These are phyloP conservation scores for Xylaria telfairii DNA, from an alignment of 495 filamentous ascomycete genomes.

Conservation along the genomic window DNA sequence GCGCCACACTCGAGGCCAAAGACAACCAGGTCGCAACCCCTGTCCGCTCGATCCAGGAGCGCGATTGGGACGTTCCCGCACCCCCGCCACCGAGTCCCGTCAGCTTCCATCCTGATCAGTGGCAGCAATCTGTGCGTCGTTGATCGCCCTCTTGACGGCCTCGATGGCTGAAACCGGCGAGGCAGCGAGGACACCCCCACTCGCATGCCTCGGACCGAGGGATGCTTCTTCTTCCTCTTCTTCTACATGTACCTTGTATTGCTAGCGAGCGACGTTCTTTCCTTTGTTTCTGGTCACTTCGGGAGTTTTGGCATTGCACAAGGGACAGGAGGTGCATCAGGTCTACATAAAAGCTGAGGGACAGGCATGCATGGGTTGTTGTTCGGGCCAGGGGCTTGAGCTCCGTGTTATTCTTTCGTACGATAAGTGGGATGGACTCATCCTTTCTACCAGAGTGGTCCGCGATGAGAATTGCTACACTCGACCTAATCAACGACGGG, in stretches of 20 bases:
- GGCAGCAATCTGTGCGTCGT: conserved; percentile 40
- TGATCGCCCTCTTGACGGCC: conserved; percentile 24
- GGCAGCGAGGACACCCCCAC: background rate
- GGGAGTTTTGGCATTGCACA: conserved; percentile 38
- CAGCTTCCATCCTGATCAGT: conserved; percentile 53
- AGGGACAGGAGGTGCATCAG: conserved; percentile 33
- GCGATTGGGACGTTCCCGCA: conserved; percentile 57
- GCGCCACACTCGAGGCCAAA: conserved; percentile 49
- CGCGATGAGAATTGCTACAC: conserved; percentile 15
- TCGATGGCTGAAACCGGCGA: background rate
- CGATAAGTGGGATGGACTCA: conserved; percentile 28
- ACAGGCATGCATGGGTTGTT: conserved; percentile 31
- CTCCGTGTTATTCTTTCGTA: conserved; percentile 20
- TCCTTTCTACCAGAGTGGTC: conserved; percentile 31
- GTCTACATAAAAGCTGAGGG: conserved; percentile 43
- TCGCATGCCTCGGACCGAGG: background rate
- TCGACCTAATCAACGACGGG: conserved; percentile 10
- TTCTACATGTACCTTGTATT: conserved; percentile 35
- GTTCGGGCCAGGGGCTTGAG: conserved; percentile 24
- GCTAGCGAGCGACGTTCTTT: conserved; percentile 32
- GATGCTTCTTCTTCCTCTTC: conserved; percentile 22
- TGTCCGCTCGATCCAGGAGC: conserved; percentile 52
- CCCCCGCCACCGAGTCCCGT: conserved; percentile 58
- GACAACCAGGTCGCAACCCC: conserved; percentile 44
- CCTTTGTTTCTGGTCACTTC: conserved; percentile 29